Percentiles rank a stretch among this genome's conserved stretches.
phyloP scores from a whole-genome alignment of 768 basidiomycete species.

The Lyophyllum atratum region DNA sequence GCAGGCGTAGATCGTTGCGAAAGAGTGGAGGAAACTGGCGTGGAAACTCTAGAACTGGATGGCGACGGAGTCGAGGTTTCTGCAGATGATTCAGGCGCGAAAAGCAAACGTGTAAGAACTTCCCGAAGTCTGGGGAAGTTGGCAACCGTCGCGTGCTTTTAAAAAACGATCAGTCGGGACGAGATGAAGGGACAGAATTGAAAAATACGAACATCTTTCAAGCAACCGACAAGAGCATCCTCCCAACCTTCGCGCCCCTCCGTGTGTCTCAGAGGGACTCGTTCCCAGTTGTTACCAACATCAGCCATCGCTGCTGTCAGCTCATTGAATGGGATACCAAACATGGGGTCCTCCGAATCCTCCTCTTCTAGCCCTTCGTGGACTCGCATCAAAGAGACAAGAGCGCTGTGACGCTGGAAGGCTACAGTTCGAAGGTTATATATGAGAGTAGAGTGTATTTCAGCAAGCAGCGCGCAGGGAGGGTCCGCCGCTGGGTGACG shows the following conservation, averaged over 20 bases:
- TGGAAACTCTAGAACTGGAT: conserved; percentile 50
- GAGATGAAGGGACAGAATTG: not conserved
- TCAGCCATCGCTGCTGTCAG: conserved; percentile 73
- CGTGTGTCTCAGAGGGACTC: conserved; percentile 66
- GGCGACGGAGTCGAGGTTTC: conserved; percentile 44
- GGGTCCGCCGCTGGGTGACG: conserved; percentile 72
- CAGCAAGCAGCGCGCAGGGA: conserved; percentile 77
- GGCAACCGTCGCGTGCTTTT: conserved; percentile 70
- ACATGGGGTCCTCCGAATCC: conserved; percentile 37
- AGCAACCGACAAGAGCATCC: conserved; percentile 82
- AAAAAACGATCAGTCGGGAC: not conserved
- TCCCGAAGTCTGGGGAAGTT: conserved; percentile 76
- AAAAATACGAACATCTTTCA: conserved; percentile 76
- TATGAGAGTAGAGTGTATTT: conserved; percentile 87
- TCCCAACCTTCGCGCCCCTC: conserved; percentile 91
- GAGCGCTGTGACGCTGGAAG: conserved; percentile 73
- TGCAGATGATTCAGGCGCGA: conserved; percentile 56
- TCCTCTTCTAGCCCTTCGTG: conserved; percentile 44
- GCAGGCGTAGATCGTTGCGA: conserved; percentile 51
- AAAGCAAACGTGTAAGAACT: conserved; percentile 72
- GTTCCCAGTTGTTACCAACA: conserved; percentile 86
- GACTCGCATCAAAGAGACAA: conserved; percentile 60
- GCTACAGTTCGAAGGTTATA: conserved; percentile 86
- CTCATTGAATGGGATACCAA: conserved; percentile 64
- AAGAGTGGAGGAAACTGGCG: conserved; percentile 43